phyloP scores from a whole-genome alignment of 805 yeast species.

The Phaffomyces antillensis region DNA sequence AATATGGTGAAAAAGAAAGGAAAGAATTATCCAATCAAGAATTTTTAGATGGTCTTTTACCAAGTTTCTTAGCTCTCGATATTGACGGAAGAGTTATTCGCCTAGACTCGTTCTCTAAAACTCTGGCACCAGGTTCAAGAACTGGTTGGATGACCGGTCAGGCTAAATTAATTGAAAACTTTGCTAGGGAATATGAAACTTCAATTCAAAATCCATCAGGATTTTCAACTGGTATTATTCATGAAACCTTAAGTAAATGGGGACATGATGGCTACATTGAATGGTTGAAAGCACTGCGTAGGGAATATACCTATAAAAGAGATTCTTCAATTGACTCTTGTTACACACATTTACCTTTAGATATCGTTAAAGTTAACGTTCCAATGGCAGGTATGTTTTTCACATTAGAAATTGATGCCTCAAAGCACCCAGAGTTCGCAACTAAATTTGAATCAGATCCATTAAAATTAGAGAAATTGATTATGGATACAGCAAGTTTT shows the following conservation, averaged over 20 bases:
- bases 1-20: slow-evolving; percentile 42
- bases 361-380: slow-evolving; percentile 35
- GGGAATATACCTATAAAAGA: slow-evolving; percentile 81
- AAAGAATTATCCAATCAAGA: slow-evolving; percentile 28
- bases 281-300: slow-evolving; percentile 65
- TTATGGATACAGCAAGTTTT: background rate
- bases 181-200: slow-evolving; percentile 57
- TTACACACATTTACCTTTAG: slow-evolving; percentile 45
- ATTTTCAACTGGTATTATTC: slow-evolving; percentile 52
- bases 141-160: slow-evolving; percentile 70
- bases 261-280: slow-evolving; percentile 64
- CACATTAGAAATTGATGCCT: slow-evolving; percentile 63
- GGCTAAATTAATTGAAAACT: slow-evolving; percentile 43
- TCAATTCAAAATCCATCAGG: slow-evolving; percentile 71
- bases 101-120: slow-evolving; percentile 72
- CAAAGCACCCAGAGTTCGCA: slow-evolving; percentile 69
- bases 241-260: slow-evolving; percentile 58
- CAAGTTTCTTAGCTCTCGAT: slow-evolving; percentile 65
- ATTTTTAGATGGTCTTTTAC: slow-evolving; percentile 43
- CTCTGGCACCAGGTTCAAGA: slow-evolving; percentile 70
- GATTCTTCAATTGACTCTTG: slow-evolving; percentile 78
- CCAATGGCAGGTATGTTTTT: slow-evolving; percentile 89
- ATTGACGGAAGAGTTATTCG: slow-evolving; percentile 73
- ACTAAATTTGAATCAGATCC: slow-evolving; percentile 52
- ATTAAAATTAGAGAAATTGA: slow-evolving; percentile 42